Percentiles rank a stretch among this genome's conserved stretches.
These are phyloP conservation scores for Buddleja alternifolia DNA, from an alignment of 257 asterid species.

Conservation along the genomic window DNA sequence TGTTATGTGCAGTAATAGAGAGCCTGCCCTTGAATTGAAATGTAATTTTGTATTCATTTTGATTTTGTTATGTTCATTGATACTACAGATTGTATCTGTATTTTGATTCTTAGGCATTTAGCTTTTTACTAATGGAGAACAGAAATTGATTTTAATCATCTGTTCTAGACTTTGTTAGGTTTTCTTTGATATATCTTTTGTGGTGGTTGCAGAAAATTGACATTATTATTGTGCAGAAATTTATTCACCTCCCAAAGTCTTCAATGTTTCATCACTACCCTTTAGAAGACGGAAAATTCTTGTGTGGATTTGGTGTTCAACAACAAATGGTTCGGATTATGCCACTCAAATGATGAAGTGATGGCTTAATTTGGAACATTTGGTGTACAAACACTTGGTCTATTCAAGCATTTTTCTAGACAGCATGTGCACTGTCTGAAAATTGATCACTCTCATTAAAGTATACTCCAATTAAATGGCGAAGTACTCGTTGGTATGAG, in stretches of 20 bases:
- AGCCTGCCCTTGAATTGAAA: neutral
- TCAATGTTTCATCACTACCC: no score
- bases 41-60: constrained; percentile 18
- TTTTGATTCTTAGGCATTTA: neutral
- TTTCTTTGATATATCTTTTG: neutral
- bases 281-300: no score
- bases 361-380: no score
- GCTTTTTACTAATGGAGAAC: constrained; percentile 5
- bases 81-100: constrained; percentile 11
- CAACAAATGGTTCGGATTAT: no score
- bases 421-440: no score
- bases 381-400: no score
- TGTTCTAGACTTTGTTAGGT: neutral
- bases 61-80: constrained; percentile 21
- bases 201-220: neutral
- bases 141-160: neutral
- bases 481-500: no score
- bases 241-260: neutral
- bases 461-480: no score
- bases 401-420: no score
- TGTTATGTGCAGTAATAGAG: neutral
- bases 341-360: no score
- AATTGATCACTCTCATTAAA: no score
- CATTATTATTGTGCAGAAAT: neutral
- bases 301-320: no score